Base-by-base conservation (phyloP, 768 basidiomycete species). In the Suillus subluteus region DNA sequence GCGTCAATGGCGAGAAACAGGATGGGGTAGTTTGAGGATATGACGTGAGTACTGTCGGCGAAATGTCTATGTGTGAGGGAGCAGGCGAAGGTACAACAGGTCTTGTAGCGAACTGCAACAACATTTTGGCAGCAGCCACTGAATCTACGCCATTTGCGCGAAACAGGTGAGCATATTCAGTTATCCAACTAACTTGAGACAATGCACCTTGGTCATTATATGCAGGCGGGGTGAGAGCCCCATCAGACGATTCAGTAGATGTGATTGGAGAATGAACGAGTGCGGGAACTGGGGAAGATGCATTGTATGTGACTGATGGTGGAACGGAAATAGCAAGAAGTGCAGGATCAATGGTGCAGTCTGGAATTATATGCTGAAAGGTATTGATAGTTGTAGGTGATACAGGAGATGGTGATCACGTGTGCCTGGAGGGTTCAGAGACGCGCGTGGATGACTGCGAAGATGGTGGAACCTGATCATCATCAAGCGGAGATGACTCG, bases 321-420 rank as follows among this genome's bases (percentile, higher is more conserved):
- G 68, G 71, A 62, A 64, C 38, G 4, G 77, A 74, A 26, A 81
- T 59, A 37, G 71, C 78, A 8, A 80, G 64, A n/a, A 80, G 63
- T 21, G 64, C 41, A 4, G 79, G 79, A 68, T 80, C 80, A 13
- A 78, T 78, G 23, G 69, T 69, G 40, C 74, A 72, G 26, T 78
- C 74, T 41, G 26, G 62, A 62, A 63, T 64, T 52, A 54, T 18
- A 13, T 52, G 58, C 16, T 43, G 21, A 37, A n/a, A 56, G 62
- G 55, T 23, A 37, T 43, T n/a, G 32, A n/a, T 55, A 48, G 43
- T n/a, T 56, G 32, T 37, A 38, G 32, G 35, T n/a, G 35, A 37
- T 37, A 21, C 12, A 38, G 32, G 55, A 56, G 55, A 56, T n/a
- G 55, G 35, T 37, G 55, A 56, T 6, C 21, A n/a, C 6, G 55